Evolutionary conservation across 139 green algal genomes (phyloP), one percentile per base, ranked within the genome.

Genomic region (Coccomyxa sp.): DNA sequence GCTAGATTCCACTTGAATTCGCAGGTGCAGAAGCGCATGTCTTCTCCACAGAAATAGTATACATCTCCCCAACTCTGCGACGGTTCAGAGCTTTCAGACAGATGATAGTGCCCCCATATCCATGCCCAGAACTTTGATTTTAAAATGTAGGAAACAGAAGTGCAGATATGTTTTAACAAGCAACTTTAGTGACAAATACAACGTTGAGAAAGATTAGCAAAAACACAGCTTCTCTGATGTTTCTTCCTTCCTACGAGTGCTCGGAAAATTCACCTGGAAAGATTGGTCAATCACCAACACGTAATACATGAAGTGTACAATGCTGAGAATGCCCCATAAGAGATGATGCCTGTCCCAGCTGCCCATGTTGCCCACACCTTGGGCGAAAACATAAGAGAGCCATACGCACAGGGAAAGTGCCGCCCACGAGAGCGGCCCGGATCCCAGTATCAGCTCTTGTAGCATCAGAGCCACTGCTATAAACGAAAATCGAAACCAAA

Each of bases 11-110:
- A 97, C 0, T 86, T 81, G 76, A 94, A 95, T 75, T 82, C 79
- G 77, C 92, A 94, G 13, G 77, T 95, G 83, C 94, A 97, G 82
- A 93, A 94, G 66, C 90, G 83, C 51, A 94, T 85, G 21, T 88
- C 13, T 14, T 31, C 60, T 0, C 93, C 92, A 81, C 94, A 97
- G 79, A 97, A 97, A 82, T 90, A 97, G 84, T 95, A 97, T 0
- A 96, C 90, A 79, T 93, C 89, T 13, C 77, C 86, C 91, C 90
- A 94, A 3, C 84, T 85, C 76, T 85, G 76, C 63, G 79, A 82
- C 13, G 7, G 38, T 71, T 51, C 38, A 51, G 3, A 32, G 28
- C 57, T 27, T 32, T 32, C 67, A 79, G 68, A 17, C 23, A 60
- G 17, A 0, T 60, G 16, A 51, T 18, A 79, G 30, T 51, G 10